Percentiles rank a stretch among this genome's conserved stretches.
These are phyloP conservation scores for Schizosaccharomyces versatilis DNA, from an alignment of 1,139 yeast genomes.

Conservation along the genomic window DNA sequence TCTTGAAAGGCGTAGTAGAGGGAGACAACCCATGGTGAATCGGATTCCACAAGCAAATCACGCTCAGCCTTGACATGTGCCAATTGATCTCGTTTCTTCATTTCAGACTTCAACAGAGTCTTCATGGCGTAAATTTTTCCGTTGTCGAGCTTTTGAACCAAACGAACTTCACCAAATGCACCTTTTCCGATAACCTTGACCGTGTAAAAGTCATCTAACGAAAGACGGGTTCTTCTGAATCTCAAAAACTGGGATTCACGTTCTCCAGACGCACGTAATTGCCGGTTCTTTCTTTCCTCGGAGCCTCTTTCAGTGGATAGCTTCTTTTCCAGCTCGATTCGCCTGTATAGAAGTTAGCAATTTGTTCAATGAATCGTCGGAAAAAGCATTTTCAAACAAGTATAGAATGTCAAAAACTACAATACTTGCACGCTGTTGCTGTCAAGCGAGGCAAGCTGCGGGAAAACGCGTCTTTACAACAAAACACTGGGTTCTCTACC, in stretches of 20 bases:
- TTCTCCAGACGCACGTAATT: constrained; percentile 40
- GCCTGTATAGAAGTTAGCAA: constrained; percentile 17
- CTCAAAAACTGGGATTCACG: constrained; percentile 47
- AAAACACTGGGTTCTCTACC: constrained; percentile 7
- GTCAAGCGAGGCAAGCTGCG: neutral
- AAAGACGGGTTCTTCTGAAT: constrained; percentile 39
- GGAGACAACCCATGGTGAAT: constrained; percentile 60
- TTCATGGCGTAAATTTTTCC: constrained; percentile 64
- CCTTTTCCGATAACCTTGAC: constrained; percentile 61
- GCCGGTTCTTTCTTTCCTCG: constrained; percentile 47
- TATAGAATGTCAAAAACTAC: no score
- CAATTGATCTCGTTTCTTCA: constrained; percentile 52
- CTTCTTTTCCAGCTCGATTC: constrained; percentile 38
- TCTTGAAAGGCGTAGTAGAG: constrained; percentile 54
- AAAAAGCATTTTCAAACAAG: no score
- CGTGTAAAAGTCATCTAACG: constrained; percentile 42
- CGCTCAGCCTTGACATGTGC: constrained; percentile 62
- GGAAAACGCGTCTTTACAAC: no score
- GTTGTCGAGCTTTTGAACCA: constrained; percentile 49
- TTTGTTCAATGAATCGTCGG: no score
- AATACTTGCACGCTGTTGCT: no score
- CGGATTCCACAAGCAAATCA: constrained; percentile 53
- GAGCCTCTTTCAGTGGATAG: constrained; percentile 36
- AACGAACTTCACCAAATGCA: constrained; percentile 45
- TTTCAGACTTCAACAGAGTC: constrained; percentile 44